Conservation (phyloP, 108 stramenopile genomes). For the Stephanodiscus triporus region DNA sequence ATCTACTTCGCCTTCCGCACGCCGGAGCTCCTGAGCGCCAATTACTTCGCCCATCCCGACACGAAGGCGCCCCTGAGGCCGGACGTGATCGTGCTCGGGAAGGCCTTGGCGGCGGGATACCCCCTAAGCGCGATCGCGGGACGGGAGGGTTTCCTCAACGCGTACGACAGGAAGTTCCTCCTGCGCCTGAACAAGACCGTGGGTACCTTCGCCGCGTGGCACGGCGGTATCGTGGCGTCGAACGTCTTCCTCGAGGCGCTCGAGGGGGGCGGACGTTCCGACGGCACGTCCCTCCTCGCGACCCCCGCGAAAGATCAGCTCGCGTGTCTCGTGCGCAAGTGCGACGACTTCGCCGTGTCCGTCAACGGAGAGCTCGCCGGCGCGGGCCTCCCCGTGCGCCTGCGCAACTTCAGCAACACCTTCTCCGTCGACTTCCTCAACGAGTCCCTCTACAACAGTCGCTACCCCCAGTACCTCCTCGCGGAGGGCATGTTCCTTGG, state of each 20-base stretch:
- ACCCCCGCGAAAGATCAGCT: slow-evolving; percentile 36
- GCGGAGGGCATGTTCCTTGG: slow-evolving; percentile 62
- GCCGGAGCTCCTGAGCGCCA: slow-evolving; percentile 49
- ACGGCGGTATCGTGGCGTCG: slow-evolving; percentile 63
- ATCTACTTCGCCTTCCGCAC: slow-evolving; percentile 67
- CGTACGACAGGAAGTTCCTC: slow-evolving; percentile 61
- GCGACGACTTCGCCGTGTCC: slow-evolving; percentile 39
- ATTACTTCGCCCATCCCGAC: slow-evolving; percentile 54
- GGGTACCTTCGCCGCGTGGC: slow-evolving; percentile 54
- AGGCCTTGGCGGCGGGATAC: slow-evolving; percentile 61
- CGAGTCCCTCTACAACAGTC: slow-evolving; percentile 54
- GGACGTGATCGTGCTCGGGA: slow-evolving; percentile 57
- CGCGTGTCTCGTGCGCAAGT: slow-evolving; percentile 36
- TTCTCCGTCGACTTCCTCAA: slow-evolving; percentile 55
- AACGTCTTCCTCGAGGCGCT: slow-evolving; percentile 57
- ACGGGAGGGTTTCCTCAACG: slow-evolving; percentile 48
- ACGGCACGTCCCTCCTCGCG: slow-evolving; percentile 12
- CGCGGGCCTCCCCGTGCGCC: slow-evolving; percentile 43
- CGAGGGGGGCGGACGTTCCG: slow-evolving; percentile 13
- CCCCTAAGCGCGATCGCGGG: slow-evolving; percentile 55
- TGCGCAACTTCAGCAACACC: slow-evolving; percentile 63
- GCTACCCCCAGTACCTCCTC: slow-evolving; percentile 57
- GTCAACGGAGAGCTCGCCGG: slow-evolving; percentile 37
- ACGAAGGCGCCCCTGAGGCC: slow-evolving; percentile 46
- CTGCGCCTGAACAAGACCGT: slow-evolving; percentile 64